Percentiles rank a stretch among this genome's conserved stretches.
Evolutionary conservation across 73 alveolate genomes (phyloP).

Genomic region (Paramecium primaurelia): DNA sequence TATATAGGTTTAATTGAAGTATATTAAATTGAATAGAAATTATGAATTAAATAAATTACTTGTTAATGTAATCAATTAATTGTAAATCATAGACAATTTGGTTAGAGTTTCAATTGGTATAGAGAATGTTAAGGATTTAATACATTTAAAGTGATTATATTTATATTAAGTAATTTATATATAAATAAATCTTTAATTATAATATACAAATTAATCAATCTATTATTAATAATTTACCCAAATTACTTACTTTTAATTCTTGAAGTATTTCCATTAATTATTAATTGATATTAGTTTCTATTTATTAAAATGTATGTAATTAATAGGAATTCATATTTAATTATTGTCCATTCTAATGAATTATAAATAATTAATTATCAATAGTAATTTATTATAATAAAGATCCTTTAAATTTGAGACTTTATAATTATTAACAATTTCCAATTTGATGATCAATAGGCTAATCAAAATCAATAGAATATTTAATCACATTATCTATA

Average conservation of each 20-base stretch:
- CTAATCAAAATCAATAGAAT: background rate
- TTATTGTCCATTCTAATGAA: background rate
- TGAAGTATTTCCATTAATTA: background rate
- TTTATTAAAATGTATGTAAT: background rate
- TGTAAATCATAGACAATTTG: constrained; percentile 82
- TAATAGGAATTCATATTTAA: background rate
- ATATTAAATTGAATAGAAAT: too few relatives aligned
- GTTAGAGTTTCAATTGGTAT: constrained; percentile 88
- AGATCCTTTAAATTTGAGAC: background rate
- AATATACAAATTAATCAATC: background rate
- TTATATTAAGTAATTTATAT: background rate
- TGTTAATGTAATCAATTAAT: constrained; percentile 83
- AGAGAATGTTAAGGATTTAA: constrained; percentile 85
- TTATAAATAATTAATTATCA: background rate
- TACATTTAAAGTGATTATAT: constrained; percentile 66
- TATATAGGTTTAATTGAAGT: background rate
- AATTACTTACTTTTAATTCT: background rate
- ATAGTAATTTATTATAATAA: background rate
- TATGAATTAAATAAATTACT: constrained; percentile 25
- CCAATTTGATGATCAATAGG: background rate
- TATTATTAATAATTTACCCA: background rate
- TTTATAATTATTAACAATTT: background rate
- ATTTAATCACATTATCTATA: background rate
- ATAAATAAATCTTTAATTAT: background rate
- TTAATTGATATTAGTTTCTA: background rate